Percentiles rank a stretch among this genome's conserved stretches.
Conservation (phyloP, 345 rosid genomes). For the Populus pruinosa region DNA sequence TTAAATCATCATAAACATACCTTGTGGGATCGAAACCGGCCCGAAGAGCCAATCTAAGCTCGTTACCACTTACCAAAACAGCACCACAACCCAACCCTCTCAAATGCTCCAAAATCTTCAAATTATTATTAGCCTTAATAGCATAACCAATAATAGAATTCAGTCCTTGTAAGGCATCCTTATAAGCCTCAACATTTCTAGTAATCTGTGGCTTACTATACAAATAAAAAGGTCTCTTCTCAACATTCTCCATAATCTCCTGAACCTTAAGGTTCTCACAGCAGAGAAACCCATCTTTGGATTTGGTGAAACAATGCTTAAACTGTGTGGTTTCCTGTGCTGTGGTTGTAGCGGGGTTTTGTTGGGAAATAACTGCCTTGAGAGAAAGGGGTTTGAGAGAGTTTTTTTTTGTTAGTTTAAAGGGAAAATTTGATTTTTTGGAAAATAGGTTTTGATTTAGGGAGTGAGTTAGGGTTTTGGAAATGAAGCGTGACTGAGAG, state of each 20-base stretch:
- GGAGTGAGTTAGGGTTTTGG: constrained; percentile 29
- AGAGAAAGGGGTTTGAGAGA: constrained; percentile 41
- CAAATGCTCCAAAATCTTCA: constrained; percentile 91
- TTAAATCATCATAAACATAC: constrained; percentile 30
- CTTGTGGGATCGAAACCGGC: constrained; percentile 89
- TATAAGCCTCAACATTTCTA: constrained; percentile 75
- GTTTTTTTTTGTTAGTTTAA: constrained; percentile 22
- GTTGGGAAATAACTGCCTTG: constrained; percentile 51
- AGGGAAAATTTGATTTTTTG: constrained; percentile 37
- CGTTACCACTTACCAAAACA: constrained; percentile 93
- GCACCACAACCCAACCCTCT: constrained; percentile 90
- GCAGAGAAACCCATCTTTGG: constrained; percentile 75
- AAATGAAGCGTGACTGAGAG: constrained; percentile 32
- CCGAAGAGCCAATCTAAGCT: constrained; percentile 79
- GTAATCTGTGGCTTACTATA: constrained; percentile 91
- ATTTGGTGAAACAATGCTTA: constrained; percentile 75
- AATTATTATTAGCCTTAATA: constrained; percentile 84
- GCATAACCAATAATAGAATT: constrained; percentile 80
- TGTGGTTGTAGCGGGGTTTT: constrained; percentile 35
- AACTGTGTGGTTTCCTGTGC: constrained; percentile 29
- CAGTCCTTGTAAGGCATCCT: constrained; percentile 68
- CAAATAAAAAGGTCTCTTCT: constrained; percentile 82
- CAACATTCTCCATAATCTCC: constrained; percentile 71
- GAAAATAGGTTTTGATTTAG: constrained; percentile 32
- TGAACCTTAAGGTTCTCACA: constrained; percentile 82